Evolutionary conservation across 2,329 filamentous ascomycete species (phyloP).

Genomic region (Aspergillus fructus): DNA sequence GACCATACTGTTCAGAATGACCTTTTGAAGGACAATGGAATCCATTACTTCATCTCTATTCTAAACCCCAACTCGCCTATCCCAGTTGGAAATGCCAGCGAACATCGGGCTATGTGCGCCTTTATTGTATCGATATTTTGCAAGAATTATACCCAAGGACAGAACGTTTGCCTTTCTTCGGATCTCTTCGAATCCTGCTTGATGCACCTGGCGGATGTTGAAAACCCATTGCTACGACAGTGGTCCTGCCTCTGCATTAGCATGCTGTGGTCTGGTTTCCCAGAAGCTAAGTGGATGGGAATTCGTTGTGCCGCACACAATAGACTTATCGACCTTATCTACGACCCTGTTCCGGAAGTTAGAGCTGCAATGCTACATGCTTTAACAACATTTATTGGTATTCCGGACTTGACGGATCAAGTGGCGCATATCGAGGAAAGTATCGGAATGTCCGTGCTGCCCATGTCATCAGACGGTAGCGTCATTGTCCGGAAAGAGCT

Average conservation of each 20-base stretch:
- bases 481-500: constrained; percentile 92
- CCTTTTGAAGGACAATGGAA: constrained; percentile 93
- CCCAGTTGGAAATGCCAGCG: constrained; percentile 81
- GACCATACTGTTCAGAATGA: constrained; percentile 92
- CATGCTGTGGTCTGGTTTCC: constrained; percentile 86
- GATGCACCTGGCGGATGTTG: constrained; percentile 76
- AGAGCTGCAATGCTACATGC: constrained; percentile 91
- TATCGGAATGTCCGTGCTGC: constrained; percentile 81
- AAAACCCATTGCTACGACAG: constrained; percentile 85
- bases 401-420: constrained; percentile 87
- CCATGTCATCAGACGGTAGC: constrained; percentile 92
- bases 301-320: constrained; percentile 83
- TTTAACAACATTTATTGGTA: constrained; percentile 89
- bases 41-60: constrained; percentile 93
- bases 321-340: constrained; percentile 74
- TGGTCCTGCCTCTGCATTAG: constrained; percentile 96
- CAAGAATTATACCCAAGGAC: constrained; percentile 88
- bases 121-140: constrained; percentile 98
- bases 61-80: constrained; percentile 80
- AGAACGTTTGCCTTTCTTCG: constrained; percentile 84
- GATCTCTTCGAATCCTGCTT: constrained; percentile 90
- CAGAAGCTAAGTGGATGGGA: constrained; percentile 94
- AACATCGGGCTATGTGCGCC: constrained; percentile 98
- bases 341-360: constrained; percentile 88
- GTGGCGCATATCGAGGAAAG: constrained; percentile 88